These are phyloP conservation scores for Allium fistulosum DNA, from an alignment of 106 monocot species.

Conservation along the genomic window DNA sequence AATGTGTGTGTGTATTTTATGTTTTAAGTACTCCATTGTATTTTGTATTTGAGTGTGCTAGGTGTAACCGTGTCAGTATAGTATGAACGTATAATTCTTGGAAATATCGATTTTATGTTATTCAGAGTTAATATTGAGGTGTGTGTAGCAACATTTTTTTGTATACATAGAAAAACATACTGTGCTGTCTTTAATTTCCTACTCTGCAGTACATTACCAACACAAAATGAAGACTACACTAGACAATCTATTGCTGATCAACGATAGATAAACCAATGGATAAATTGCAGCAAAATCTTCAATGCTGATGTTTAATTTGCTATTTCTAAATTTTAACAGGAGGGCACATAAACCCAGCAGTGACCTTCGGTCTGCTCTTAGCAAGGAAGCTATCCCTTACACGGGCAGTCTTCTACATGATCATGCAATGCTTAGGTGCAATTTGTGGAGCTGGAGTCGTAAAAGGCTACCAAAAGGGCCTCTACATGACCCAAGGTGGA, in stretches of 20 bases:
- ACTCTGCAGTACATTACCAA: too few relatives aligned
- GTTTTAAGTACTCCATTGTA: too few relatives aligned
- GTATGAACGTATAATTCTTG: too few relatives aligned
- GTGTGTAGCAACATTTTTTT: too few relatives aligned
- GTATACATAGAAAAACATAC: too few relatives aligned
- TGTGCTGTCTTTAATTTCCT: too few relatives aligned
- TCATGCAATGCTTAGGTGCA: constrained; percentile 28
- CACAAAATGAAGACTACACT: background rate
- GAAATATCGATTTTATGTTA: too few relatives aligned
- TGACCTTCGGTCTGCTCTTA: constrained; percentile 40
- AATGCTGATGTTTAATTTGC: background rate
- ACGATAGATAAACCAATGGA: background rate
- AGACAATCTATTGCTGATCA: too few relatives aligned
- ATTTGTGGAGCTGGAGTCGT: constrained; percentile 19
- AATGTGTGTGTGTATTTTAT: too few relatives aligned
- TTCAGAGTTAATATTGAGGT: too few relatives aligned
- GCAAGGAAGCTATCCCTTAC: constrained; percentile 38
- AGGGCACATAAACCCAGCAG: constrained; percentile 48
- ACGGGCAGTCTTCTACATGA: constrained; percentile 42
- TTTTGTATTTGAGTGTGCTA: too few relatives aligned
- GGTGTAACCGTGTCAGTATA: too few relatives aligned
- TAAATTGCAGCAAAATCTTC: background rate
- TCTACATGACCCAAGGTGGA: constrained; percentile 14
- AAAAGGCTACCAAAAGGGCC: constrained; percentile 17
- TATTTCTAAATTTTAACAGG: constrained; percentile 13